A percentile compares a stretch with the other conserved stretches of the same genome.
Conservation (phyloP, 176 grass and related monocot genomes). For the Tillandsia leiboldiana region DNA sequence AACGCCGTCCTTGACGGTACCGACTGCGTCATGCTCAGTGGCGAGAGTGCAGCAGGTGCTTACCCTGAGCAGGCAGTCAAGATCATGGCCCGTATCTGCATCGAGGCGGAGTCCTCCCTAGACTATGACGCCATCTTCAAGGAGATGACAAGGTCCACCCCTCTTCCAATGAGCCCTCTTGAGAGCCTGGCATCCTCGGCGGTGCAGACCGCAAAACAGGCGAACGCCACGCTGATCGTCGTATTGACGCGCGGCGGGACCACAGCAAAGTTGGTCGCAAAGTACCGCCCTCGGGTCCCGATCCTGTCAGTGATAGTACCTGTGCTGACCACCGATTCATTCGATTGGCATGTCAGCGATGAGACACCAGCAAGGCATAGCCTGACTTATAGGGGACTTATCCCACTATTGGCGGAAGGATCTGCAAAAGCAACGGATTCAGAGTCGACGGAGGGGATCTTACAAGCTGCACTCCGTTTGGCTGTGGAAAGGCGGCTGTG, state of each 20-base stretch:
- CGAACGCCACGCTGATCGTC: background rate
- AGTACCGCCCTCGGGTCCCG: constrained; percentile 2
- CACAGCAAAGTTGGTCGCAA: constrained; percentile 2
- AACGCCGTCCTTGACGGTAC: constrained; percentile 6
- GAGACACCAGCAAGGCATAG: constrained; percentile 6
- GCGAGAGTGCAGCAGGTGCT: constrained; percentile 8
- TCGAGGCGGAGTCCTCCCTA: constrained; percentile 10
- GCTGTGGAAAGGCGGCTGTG: background rate
- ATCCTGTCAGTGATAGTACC: constrained; percentile 3
- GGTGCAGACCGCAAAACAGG: constrained; percentile 4
- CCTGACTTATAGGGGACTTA: constrained; percentile 4
- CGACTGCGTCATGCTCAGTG: constrained; percentile 10
- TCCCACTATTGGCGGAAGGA: constrained; percentile 1
- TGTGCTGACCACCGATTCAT: constrained; percentile 8
- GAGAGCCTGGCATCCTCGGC: constrained; percentile 9
- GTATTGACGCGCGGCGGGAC: constrained; percentile 4
- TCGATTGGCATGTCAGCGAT: background rate
- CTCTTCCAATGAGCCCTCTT: constrained; percentile 10
- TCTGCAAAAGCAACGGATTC: constrained; percentile 7
- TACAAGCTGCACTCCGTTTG: background rate
- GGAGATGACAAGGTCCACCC: constrained; percentile 10
- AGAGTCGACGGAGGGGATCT: constrained; percentile 2
- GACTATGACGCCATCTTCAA: constrained; percentile 5
- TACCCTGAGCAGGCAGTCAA: constrained; percentile 7
- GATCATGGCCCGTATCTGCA: constrained; percentile 5